phyloP scores from a whole-genome alignment of 2,329 filamentous ascomycete genomes.

The Purpureocillium takamizusanense region DNA sequence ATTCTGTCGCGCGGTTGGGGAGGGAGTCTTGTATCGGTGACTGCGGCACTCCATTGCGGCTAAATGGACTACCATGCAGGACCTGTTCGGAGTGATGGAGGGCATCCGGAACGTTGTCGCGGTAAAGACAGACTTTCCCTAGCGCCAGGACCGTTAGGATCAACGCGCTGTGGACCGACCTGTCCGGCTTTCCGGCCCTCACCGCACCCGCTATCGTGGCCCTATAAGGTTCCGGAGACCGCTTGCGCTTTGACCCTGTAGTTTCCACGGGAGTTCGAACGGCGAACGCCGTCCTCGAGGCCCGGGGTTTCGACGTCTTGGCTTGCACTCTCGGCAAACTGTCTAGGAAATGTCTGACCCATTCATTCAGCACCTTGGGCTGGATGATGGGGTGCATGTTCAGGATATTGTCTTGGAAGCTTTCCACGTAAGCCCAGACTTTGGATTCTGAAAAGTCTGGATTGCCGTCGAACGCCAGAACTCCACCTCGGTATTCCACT shows the following conservation, averaged over 20 bases:
- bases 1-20: conserved; percentile 32
- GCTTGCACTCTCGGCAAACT: conserved; percentile 27
- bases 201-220: conserved; percentile 17
- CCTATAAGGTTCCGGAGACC: conserved; percentile 30
- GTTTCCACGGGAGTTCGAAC: conserved; percentile 18
- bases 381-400: conserved; percentile 58
- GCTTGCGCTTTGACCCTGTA: conserved; percentile 43
- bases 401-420: conserved; percentile 52
- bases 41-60: conserved; percentile 40
- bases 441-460: conserved; percentile 43
- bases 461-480: conserved; percentile 34
- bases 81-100: conserved; percentile 28
- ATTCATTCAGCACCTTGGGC: conserved; percentile 39
- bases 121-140: conserved; percentile 68
- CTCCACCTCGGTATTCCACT: conserved; percentile 27
- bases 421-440: conserved; percentile 44
- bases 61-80: conserved; percentile 23
- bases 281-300: conserved; percentile 23
- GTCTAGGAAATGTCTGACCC: conserved; percentile 44
- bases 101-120: conserved; percentile 47
- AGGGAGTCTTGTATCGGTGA: conserved; percentile 50
- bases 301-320: conserved; percentile 18
- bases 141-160: conserved; percentile 77
- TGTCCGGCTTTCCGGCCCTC: conserved; percentile 43
- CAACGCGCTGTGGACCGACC: conserved; percentile 71